Base-by-base conservation (phyloP, 2,329 filamentous ascomycete species). In the Corniculantispora saksenae region DNA sequence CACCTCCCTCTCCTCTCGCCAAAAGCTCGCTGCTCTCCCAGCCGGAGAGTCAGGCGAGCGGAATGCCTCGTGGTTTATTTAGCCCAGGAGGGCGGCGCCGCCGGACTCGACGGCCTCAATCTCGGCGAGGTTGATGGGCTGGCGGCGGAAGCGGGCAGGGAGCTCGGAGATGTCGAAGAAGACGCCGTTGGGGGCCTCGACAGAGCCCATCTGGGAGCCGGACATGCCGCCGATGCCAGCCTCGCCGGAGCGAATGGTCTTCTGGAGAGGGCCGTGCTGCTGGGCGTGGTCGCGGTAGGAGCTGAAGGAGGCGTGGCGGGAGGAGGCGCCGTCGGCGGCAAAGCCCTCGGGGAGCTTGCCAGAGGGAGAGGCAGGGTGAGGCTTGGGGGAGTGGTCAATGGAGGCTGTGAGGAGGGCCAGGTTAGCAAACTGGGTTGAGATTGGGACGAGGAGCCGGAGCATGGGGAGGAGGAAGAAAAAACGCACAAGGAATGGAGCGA, bases 41-140 rank as follows among this genome's bases (percentile, higher is more conserved):
- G 13, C 19, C 23, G 25, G n/a, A 32, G 38, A 19, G 23, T 50
- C 25, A 50, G 55, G 51, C 53, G 53, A 57, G 61, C 61, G 25
- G 12, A 23, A 21, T 32, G 40, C 12, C 12, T 45, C 13, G n/a
- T 29, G 4, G 17, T 32, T 66, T 29, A 65, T 69, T 73, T 77
- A 86, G 68, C 81, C 80, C 69, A 84, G 78, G 64, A 83, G 75
- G 43, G 84, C 80, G 40, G 94, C 95, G 65, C 95, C 95, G 63
- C 94, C 95, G 64, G 92, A 95, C 86, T 97, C 93, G 74, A 99
- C 86, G 25, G 93, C 94, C 78, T 98, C 95, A 67, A 99, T 99
- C 86, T 99, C 95, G 51, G 89, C 89, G 71, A 89, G 79, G 45
- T 86, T 89, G 80, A 94, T 91, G 15, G 88, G 85, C 57, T 86